Evolutionary conservation across 2,329 filamentous ascomycete genomes (phyloP).

Genomic region (Cladosporium sp.): DNA sequence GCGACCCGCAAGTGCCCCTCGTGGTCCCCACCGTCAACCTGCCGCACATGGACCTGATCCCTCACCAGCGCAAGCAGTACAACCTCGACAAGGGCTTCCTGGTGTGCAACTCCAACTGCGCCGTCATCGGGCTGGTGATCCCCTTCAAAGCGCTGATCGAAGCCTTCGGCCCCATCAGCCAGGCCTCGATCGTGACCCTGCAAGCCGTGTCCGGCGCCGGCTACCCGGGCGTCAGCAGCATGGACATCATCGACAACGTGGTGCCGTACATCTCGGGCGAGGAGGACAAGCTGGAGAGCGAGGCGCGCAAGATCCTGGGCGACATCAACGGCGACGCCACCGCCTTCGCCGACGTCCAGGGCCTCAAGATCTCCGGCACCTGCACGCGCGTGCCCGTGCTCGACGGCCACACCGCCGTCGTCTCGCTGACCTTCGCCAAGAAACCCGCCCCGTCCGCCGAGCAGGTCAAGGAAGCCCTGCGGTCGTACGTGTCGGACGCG

Average conservation of each 20-base stretch:
- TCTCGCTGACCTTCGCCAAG: constrained; percentile 75
- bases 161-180: constrained; percentile 71
- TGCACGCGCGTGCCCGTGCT: constrained; percentile 95
- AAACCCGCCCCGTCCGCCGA: constrained; percentile 69
- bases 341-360: constrained; percentile 69
- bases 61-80: constrained; percentile 74
- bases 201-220: constrained; percentile 92
- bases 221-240: constrained; percentile 81
- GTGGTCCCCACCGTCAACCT: constrained; percentile 95
- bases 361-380: constrained; percentile 73
- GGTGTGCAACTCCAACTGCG: constrained; percentile 97
- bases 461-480: constrained; percentile 72
- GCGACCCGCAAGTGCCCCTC: constrained; percentile 82
- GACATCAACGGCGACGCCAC: constrained; percentile 64
- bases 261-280: constrained; percentile 91
- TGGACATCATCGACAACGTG: constrained; percentile 96
- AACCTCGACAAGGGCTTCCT: constrained; percentile 79
- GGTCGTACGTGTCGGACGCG: constrained; percentile 75
- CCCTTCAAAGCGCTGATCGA: constrained; percentile 87
- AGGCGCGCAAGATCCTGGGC: constrained; percentile 92
- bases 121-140: constrained; percentile 92
- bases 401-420: constrained; percentile 93
- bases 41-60: constrained; percentile 77
- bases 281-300: constrained; percentile 92
- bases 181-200: constrained; percentile 85